Evolutionary conservation across 768 basidiomycete genomes (phyloP), one percentile per base, ranked within the genome.

Genomic region (Termitomyces sp.): DNA sequence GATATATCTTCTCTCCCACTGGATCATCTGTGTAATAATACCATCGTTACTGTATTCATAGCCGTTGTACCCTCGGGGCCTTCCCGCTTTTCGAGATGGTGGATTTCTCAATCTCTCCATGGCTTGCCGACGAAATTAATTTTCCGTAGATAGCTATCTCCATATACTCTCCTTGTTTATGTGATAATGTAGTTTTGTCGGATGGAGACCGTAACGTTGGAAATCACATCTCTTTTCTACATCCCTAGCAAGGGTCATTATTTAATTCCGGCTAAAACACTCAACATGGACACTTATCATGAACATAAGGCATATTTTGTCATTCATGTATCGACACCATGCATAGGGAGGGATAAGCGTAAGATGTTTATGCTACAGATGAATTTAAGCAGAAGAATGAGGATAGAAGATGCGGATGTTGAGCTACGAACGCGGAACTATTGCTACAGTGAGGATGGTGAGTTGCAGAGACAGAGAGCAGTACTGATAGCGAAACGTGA

Each of bases 361-460:
- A 27, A 39, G 17, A 40, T 51, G 32, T 37, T 40, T 54, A 58
- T 64, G 66, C 59, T 67, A 66, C 66, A 67, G 35, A 45, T 61
- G 51, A 39, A 37, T 5, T 54, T 54, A 9, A 44, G 9, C 11
- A 49, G 32, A 6, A 48, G 46, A 28, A 52, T 57, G 48, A 17
- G 16, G 11, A 23, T 16, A 10, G 7, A n/a, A 50, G 10, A 51
- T 27, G n/a, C 28, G 17, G 27, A 12, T 39, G 37, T 51, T 28
- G n/a, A 51, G 61, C 56, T 63, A 61, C 50, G 63, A 37, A 25
- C 21, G 51, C 57, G 52, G 57, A 54, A 53, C 51, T 67, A 68
- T 42, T 61, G 67, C 64, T 70, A 70, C 69, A 70, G 59, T 54
- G 44, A 52, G 50, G 53, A 45, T 43, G 21, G 42, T 19, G 7